Conservation (phyloP, 2,329 filamentous ascomycete species). For the Elsinoe arachidis region DNA sequence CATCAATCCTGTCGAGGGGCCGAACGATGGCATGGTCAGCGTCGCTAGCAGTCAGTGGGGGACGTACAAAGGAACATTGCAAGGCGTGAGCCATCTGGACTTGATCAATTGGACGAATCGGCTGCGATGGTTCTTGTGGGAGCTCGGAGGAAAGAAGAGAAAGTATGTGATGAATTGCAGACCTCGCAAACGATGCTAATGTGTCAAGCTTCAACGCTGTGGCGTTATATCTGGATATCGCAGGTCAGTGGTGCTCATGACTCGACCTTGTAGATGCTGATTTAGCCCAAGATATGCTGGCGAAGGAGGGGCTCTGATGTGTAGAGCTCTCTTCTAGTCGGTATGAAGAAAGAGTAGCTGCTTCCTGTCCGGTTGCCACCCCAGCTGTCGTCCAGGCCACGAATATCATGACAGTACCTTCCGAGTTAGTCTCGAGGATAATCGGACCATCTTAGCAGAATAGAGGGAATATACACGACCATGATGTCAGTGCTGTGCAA, state of each 20-base stretch:
- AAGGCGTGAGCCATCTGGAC: slow-evolving; percentile 56
- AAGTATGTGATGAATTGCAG: slow-evolving; percentile 33
- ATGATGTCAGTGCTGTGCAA: no score
- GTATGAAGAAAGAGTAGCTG: no score
- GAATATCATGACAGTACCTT: no score
- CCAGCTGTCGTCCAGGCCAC: no score
- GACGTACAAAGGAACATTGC: slow-evolving; percentile 53
- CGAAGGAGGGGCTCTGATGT: slow-evolving; percentile 30
- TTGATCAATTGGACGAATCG: slow-evolving; percentile 60
- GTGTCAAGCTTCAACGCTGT: slow-evolving; percentile 49
- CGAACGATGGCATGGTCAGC: slow-evolving; percentile 58
- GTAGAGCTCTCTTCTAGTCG: no score
- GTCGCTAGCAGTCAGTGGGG: slow-evolving; percentile 54
- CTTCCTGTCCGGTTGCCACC: no score
- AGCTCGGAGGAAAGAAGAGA: slow-evolving; percentile 46
- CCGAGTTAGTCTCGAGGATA: no score
- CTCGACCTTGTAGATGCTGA: background rate
- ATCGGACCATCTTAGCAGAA: no score
- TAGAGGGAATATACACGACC: no score
- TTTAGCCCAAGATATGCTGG: slow-evolving; percentile 28
- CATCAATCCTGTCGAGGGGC: slow-evolving; percentile 45
- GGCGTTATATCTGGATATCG: slow-evolving; percentile 57
- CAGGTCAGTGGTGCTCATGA: slow-evolving; percentile 36
- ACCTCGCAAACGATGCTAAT: slow-evolving; percentile 15
- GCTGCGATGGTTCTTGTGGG: slow-evolving; percentile 50